These are phyloP conservation scores for Diplotaxis tenuifolia DNA, from an alignment of 345 rosid genomes.

Conservation along the genomic window DNA sequence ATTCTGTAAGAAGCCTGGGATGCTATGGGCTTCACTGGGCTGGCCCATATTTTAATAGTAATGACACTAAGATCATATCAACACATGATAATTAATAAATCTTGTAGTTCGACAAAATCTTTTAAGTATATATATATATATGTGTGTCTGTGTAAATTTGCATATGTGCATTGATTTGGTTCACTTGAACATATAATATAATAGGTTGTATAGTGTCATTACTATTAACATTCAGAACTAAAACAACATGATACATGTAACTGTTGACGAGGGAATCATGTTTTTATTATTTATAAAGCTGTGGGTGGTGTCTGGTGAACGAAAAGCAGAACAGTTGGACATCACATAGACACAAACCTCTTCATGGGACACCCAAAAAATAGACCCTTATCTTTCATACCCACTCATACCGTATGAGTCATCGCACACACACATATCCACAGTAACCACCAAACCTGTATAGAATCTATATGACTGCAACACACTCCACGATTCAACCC, in stretches of 20 bases:
- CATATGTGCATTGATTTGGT: neutral
- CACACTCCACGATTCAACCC: constrained; percentile 16
- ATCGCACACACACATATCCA: neutral
- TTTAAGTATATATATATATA: too few species aligned
- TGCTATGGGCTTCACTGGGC: neutral
- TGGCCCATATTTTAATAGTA: neutral
- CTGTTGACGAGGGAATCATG: neutral
- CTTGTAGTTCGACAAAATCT: too few species aligned
- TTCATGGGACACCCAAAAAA: constrained; percentile 13
- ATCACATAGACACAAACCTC: constrained; percentile 10
- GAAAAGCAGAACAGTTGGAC: neutral
- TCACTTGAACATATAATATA: neutral
- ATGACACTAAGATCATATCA: neutral
- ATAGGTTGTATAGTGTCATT: neutral
- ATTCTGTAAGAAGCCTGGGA: neutral
- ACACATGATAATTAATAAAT: neutral
- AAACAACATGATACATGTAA: neutral
- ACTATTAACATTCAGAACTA: neutral
- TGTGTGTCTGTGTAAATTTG: neutral
- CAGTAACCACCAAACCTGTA: constrained; percentile 29
- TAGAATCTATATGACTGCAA: constrained; percentile 20
- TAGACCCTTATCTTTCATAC: constrained; percentile 18
- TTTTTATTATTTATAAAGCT: neutral
- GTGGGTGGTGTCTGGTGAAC: constrained; percentile 11
- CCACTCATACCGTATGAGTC: constrained; percentile 26